Conservation (phyloP, 139 green algal genomes). For the Spirogloea muscicola region DNA sequence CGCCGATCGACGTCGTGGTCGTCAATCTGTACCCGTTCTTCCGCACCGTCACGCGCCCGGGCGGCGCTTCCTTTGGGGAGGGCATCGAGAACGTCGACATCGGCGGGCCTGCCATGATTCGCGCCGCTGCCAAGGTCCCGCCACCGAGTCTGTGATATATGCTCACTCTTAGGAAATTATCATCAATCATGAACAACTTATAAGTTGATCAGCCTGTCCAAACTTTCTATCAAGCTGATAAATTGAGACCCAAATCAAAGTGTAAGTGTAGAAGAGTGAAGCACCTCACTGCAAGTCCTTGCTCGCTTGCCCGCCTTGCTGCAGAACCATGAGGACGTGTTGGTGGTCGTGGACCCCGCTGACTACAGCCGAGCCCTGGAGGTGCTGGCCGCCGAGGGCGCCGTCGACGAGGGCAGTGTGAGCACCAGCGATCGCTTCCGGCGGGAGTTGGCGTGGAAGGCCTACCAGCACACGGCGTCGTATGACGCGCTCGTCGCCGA, state of each 20-base stretch:
- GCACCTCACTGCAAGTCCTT: too few relatives aligned
- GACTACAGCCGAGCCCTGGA: slow-evolving; percentile 84
- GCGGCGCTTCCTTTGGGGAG: slow-evolving; percentile 66
- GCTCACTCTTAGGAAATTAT: too few relatives aligned
- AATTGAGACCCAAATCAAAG: too few relatives aligned
- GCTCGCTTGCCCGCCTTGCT: neutral
- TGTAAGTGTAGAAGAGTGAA: too few relatives aligned
- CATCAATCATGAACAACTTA: too few relatives aligned
- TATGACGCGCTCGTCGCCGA: slow-evolving; percentile 92
- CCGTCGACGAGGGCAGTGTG: slow-evolving; percentile 5
- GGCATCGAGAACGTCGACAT: slow-evolving; percentile 99
- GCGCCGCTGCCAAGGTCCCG: slow-evolving; percentile 57
- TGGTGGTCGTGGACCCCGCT: slow-evolving; percentile 75
- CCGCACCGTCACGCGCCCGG: slow-evolving; percentile 57
- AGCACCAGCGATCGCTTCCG: too few relatives aligned
- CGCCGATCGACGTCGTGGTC: slow-evolving; percentile 89
- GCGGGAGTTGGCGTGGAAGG: slow-evolving; percentile 93
- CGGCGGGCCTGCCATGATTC: slow-evolving; percentile 95
- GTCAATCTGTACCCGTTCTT: slow-evolving; percentile 99
- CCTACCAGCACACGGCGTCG: slow-evolving; percentile 89
- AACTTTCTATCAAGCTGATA: too few relatives aligned
- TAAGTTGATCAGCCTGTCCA: too few relatives aligned
- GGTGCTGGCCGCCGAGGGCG: slow-evolving; percentile 59
- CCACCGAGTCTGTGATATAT: slow-evolving; percentile 5
- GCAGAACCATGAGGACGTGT: slow-evolving; percentile 56